Evolutionary conservation across 176 grass and related monocot genomes (phyloP).

Genomic region (Eragrostis curvula): DNA sequence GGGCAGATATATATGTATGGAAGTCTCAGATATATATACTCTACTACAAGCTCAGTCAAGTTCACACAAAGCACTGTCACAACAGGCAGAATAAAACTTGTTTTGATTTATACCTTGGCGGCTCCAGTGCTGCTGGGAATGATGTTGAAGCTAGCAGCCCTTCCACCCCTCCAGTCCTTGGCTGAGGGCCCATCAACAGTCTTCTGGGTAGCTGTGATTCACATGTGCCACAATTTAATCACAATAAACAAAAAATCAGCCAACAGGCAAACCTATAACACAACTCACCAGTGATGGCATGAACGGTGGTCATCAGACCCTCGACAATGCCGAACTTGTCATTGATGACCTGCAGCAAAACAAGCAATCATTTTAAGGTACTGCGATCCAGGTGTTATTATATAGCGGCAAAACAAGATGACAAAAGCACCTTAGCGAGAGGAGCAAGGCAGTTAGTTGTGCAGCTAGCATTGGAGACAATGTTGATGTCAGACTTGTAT

Average conservation of each 20-base stretch:
- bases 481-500: conserved; percentile 67
- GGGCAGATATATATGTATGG: neutral
- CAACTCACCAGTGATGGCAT: conserved; percentile 69
- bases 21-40: too few relatives aligned
- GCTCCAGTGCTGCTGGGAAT: conserved; percentile 89
- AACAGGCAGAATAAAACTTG: neutral
- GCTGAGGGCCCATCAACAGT: conserved; percentile 81
- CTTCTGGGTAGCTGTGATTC: conserved; percentile 73
- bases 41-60: neutral
- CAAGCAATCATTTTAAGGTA: neutral
- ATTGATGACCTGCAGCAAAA: conserved; percentile 65
- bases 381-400: neutral
- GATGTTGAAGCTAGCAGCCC: conserved; percentile 89
- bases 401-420: neutral
- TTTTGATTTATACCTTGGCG: conserved; percentile 57
- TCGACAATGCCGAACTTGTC: conserved; percentile 84
- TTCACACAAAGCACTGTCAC: neutral
- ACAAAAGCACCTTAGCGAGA: conserved; percentile 64
- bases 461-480: conserved; percentile 89
- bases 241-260: neutral
- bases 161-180: conserved; percentile 92
- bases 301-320: conserved; percentile 85
- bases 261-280: neutral
- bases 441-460: conserved; percentile 87
- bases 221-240: neutral